A percentile compares a stretch with the other conserved stretches of the same genome.
Evolutionary conservation across 1,139 yeast genomes (phyloP).

Genomic region (Geotrichum carabidarum): DNA sequence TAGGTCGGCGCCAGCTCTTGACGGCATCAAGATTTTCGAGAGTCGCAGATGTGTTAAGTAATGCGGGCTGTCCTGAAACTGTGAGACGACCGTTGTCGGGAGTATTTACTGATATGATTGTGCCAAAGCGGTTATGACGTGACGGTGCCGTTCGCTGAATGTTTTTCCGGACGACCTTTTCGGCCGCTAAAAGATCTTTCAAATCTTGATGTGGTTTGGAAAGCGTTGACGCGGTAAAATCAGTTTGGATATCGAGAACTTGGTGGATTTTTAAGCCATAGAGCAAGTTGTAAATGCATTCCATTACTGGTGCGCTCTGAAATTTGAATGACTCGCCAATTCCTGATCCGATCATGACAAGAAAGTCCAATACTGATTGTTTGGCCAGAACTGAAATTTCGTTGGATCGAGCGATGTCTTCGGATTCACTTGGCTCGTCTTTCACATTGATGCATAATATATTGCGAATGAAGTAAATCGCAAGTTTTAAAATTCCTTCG

Average conservation of each 20-base stretch:
- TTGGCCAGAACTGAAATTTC: slow-evolving; percentile 54
- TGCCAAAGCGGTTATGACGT: slow-evolving; percentile 89
- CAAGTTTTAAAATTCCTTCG: slow-evolving; percentile 65
- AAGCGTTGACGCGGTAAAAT: slow-evolving; percentile 9
- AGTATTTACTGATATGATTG: slow-evolving; percentile 65
- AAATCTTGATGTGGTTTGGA: slow-evolving; percentile 33
- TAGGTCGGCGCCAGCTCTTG: slow-evolving; percentile 58
- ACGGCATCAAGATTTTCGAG: slow-evolving; percentile 58
- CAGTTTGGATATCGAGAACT: slow-evolving; percentile 12
- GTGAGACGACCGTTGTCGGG: slow-evolving; percentile 55
- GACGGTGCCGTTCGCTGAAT: slow-evolving; percentile 44
- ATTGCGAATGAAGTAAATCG: slow-evolving; percentile 70
- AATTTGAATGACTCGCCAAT: slow-evolving; percentile 61
- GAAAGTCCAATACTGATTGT: slow-evolving; percentile 67
- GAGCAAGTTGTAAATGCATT: slow-evolving; percentile 59
- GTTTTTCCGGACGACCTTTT: slow-evolving; percentile 48
- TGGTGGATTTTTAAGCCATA: slow-evolving; percentile 31
- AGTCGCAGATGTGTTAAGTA: slow-evolving; percentile 46
- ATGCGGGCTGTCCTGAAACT: slow-evolving; percentile 72
- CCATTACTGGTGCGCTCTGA: slow-evolving; percentile 62
- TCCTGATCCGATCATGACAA: slow-evolving; percentile 63
- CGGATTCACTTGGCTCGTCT: slow-evolving; percentile 37
- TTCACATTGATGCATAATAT: slow-evolving; percentile 71
- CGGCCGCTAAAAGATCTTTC: slow-evolving; percentile 53
- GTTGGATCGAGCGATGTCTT: slow-evolving; percentile 63